These are phyloP conservation scores for Claviceps humidiphila DNA, from an alignment of 2,329 filamentous ascomycete species.

Conservation along the genomic window DNA sequence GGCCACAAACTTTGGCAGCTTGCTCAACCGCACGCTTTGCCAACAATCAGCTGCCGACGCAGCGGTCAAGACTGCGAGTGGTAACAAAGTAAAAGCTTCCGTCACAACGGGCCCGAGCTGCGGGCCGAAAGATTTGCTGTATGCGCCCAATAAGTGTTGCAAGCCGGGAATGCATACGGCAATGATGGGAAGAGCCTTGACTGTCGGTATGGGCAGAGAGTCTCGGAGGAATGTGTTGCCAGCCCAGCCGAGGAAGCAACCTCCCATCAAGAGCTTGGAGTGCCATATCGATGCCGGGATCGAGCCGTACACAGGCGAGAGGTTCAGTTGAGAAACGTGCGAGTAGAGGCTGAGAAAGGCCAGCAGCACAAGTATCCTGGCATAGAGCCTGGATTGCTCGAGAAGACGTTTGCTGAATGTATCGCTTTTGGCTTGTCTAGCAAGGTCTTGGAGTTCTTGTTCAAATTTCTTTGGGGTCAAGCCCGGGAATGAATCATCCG, in stretches of 20 bases:
- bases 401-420: slow-evolving; percentile 18
- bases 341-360: slow-evolving; percentile 43
- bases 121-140: slow-evolving; percentile 54
- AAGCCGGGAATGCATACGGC: slow-evolving; percentile 62
- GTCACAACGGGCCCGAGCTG: slow-evolving; percentile 62
- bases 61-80: slow-evolving; percentile 50
- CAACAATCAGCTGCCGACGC: slow-evolving; percentile 51
- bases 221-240: slow-evolving; percentile 41
- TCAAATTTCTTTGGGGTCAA: slow-evolving; percentile 41
- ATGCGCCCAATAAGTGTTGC: slow-evolving; percentile 57
- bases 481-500: slow-evolving; percentile 12
- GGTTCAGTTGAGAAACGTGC: slow-evolving; percentile 57
- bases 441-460: slow-evolving; percentile 38
- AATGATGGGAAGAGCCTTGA: slow-evolving; percentile 52
- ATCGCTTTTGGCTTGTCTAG: slow-evolving; percentile 26
- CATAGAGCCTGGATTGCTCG: slow-evolving; percentile 28
- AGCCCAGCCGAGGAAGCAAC: slow-evolving; percentile 60
- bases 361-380: slow-evolving; percentile 17
- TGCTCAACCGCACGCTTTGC: slow-evolving; percentile 44
- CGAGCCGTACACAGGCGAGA: slow-evolving; percentile 81
- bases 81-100: slow-evolving; percentile 60
- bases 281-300: slow-evolving; percentile 68
- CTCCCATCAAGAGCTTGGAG: slow-evolving; percentile 48
- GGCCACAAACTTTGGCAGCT: slow-evolving; percentile 40
- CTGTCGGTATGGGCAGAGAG: slow-evolving; percentile 33